Conservation (phyloP, 257 asterid species). For the Rehmannia glutinosa region DNA sequence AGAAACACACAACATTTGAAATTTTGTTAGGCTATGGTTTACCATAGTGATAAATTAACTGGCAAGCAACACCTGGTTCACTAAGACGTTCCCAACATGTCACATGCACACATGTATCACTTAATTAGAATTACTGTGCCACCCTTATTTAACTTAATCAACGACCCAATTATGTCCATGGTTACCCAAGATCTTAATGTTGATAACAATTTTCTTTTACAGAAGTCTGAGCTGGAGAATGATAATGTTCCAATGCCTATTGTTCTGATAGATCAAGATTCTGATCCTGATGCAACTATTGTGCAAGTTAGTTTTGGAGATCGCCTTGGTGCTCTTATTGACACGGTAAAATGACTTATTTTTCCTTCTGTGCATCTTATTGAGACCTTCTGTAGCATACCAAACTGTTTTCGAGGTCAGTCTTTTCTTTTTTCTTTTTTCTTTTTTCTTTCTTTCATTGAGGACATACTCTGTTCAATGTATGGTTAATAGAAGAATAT, state of each 20-base stretch:
- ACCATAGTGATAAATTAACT: too few species aligned
- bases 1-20: too few species aligned
- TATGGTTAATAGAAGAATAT: not conserved
- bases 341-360: constrained; percentile 56
- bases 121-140: too few species aligned
- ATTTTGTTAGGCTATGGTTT: too few species aligned
- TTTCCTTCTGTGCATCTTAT: not conserved
- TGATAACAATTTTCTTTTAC: constrained; percentile 18
- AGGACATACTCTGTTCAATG: not conserved
- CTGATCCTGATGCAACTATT: constrained; percentile 75
- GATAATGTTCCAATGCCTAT: constrained; percentile 80
- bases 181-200: not conserved
- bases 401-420: too few species aligned
- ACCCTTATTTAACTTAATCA: too few species aligned
- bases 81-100: too few species aligned
- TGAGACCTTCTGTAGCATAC: not conserved
- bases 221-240: constrained; percentile 44
- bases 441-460: too few species aligned
- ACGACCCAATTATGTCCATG: not conserved
- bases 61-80: too few species aligned
- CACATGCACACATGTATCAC: too few species aligned
- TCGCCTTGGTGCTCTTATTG: constrained; percentile 94
- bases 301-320: constrained; percentile 96
- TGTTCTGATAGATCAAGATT: constrained; percentile 86
- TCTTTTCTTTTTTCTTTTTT: too few species aligned